phyloP scores from a whole-genome alignment of 2,329 filamentous ascomycete species.

The Ustilaginoidea virens region DNA sequence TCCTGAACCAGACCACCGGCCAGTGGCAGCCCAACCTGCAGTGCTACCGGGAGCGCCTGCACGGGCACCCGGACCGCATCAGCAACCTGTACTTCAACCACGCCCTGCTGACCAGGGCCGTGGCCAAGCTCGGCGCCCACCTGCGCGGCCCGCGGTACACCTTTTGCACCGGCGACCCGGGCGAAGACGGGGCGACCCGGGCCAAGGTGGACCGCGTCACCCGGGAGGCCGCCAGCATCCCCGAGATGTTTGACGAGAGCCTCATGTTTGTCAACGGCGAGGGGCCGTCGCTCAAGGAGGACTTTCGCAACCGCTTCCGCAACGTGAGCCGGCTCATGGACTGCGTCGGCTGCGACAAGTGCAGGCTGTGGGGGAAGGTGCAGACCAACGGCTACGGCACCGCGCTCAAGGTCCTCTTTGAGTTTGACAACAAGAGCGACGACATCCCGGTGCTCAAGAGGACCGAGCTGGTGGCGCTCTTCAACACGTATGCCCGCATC shows the following conservation, averaged over 20 bases:
- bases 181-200: slow-evolving; percentile 66
- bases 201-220: slow-evolving; percentile 68
- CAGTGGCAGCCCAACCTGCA: slow-evolving; percentile 80
- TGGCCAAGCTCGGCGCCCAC: slow-evolving; percentile 77
- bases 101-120: slow-evolving; percentile 78
- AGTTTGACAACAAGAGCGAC: slow-evolving; percentile 59
- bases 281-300: slow-evolving; percentile 72
- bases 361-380: slow-evolving; percentile 91
- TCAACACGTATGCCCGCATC: slow-evolving; percentile 86
- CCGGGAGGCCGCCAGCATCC: slow-evolving; percentile 49
- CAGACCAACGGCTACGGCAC: slow-evolving; percentile 92
- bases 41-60: slow-evolving; percentile 80
- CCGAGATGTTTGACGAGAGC: slow-evolving; percentile 82
- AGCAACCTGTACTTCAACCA: slow-evolving; percentile 99
- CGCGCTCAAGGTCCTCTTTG: slow-evolving; percentile 88
- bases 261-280: slow-evolving; percentile 81
- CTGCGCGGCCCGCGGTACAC: slow-evolving; percentile 57
- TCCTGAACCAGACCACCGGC: slow-evolving; percentile 87
- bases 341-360: slow-evolving; percentile 97
- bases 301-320: slow-evolving; percentile 92
- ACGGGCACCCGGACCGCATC: slow-evolving; percentile 74
- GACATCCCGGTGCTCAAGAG: slow-evolving; percentile 59
- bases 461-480: slow-evolving; percentile 83
- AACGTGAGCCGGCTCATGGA: slow-evolving; percentile 97
- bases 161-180: slow-evolving; percentile 76